phyloP scores from a whole-genome alignment of 163 green algal species.

The Chloromonas sp. region DNA sequence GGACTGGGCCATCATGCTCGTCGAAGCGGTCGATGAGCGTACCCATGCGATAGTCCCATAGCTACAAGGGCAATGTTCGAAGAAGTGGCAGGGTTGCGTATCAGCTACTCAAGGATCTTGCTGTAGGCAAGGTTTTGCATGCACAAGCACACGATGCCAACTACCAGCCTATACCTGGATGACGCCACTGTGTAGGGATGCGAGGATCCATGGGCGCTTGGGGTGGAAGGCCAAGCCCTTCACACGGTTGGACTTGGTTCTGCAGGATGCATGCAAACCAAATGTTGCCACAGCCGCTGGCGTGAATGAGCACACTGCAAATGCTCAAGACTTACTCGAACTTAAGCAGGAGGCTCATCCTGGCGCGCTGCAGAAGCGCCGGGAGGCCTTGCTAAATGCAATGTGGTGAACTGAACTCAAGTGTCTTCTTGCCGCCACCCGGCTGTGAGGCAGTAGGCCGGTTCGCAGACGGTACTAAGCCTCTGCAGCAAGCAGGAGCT shows the following conservation, averaged over 20 bases:
- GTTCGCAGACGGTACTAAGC: neutral
- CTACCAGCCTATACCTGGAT: slow-evolving; percentile 73
- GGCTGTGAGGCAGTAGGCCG: no score
- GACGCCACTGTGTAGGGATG: slow-evolving; percentile 95
- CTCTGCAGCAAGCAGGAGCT: neutral
- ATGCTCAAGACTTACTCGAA: slow-evolving; percentile 6
- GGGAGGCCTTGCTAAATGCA: neutral
- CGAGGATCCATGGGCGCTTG: slow-evolving; percentile 98
- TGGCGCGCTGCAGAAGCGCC: neutral
- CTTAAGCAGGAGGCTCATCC: slow-evolving; percentile 13
- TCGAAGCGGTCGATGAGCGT: slow-evolving; percentile 99
- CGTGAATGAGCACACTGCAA: no score
- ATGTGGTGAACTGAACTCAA: neutral
- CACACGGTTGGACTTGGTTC: slow-evolving; percentile 92
- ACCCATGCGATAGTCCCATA: slow-evolving; percentile 99
- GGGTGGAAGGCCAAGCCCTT: slow-evolving; percentile 98
- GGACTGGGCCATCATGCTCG: slow-evolving; percentile 97
- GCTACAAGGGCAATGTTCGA: slow-evolving; percentile 45
- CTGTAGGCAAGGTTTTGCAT: no score
- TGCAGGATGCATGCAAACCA: neutral
- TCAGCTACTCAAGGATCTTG: no score
- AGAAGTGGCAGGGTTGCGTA: neutral
- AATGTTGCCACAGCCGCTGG: no score
- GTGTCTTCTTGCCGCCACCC: no score
- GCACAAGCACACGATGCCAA: no score